These are phyloP conservation scores for Colletotrichum sp. DNA, from an alignment of 2,329 filamentous ascomycete species.

Conservation along the genomic window DNA sequence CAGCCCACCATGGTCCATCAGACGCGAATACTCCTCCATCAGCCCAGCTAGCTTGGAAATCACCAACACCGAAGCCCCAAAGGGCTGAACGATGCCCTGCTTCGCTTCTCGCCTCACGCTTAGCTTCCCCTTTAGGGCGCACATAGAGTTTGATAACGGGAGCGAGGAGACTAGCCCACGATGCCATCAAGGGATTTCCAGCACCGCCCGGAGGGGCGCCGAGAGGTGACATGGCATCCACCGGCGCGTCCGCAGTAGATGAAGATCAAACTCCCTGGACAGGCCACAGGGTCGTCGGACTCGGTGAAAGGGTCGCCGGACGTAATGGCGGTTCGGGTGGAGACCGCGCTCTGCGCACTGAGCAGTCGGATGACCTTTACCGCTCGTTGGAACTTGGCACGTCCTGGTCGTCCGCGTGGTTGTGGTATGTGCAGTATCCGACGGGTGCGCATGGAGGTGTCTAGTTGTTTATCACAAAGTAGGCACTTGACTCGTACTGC, in stretches of 20 bases:
- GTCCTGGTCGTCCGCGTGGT: neutral
- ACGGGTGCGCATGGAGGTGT: neutral
- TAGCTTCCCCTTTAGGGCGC: neutral
- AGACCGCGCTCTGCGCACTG: neutral
- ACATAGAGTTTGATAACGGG: neutral
- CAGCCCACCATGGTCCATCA: neutral
- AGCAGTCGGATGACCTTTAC: neutral
- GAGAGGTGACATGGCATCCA: slow-evolving; percentile 11
- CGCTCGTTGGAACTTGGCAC: neutral
- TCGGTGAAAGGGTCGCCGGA: neutral
- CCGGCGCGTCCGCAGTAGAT: neutral
- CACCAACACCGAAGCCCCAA: neutral
- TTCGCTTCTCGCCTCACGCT: neutral
- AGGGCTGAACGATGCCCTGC: slow-evolving; percentile 4
- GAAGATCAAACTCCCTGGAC: slow-evolving; percentile 10
- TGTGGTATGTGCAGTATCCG: neutral
- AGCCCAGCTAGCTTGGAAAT: slow-evolving; percentile 6
- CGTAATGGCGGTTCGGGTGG: neutral
- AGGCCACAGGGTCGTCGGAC: neutral
- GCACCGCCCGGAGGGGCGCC: slow-evolving; percentile 16
- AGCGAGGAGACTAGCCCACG: neutral
- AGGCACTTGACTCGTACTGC: neutral
- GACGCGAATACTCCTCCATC: neutral
- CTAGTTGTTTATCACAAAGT: neutral
- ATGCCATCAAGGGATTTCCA: neutral